These are phyloP conservation scores for Fraxinus dipetala DNA, from an alignment of 305 asterid genomes.

Conservation along the genomic window DNA sequence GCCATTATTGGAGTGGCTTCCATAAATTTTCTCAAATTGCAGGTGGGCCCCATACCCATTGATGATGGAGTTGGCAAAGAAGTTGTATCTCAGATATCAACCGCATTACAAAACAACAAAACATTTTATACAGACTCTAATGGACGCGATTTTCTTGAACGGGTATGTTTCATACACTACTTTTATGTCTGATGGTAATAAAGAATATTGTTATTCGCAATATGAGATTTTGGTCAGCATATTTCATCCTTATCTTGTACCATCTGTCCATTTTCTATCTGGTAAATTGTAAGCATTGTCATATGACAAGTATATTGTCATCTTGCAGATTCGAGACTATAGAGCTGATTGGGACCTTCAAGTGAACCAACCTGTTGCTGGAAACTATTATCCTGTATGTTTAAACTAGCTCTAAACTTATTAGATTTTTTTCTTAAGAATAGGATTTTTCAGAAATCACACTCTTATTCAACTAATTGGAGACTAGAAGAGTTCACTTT, in stretches of 20 bases:
- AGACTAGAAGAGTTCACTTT: background rate
- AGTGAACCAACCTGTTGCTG: slow-evolving; percentile 92
- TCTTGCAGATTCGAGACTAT: slow-evolving; percentile 72
- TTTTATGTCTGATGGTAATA: background rate
- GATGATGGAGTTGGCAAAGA: slow-evolving; percentile 83
- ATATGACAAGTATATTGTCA: background rate
- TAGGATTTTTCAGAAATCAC: background rate
- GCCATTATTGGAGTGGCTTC: slow-evolving; percentile 2
- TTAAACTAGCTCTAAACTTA: slow-evolving; percentile 20
- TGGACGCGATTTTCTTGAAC: slow-evolving; percentile 88
- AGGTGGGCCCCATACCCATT: slow-evolving; percentile 96
- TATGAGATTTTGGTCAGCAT: background rate
- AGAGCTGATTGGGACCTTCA: slow-evolving; percentile 96
- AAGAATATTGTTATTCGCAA: background rate
- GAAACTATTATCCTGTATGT: slow-evolving; percentile 96
- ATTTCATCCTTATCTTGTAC: background rate
- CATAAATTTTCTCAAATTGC: slow-evolving; percentile 25
- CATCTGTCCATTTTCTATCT: background rate
- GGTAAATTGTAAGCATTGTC: slow-evolving; percentile 1
- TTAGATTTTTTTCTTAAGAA: background rate
- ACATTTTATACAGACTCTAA: slow-evolving; percentile 85
- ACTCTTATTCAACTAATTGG: background rate
- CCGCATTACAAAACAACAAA: slow-evolving; percentile 62
- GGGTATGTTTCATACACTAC: slow-evolving; percentile 46
- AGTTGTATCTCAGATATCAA: slow-evolving; percentile 63